Base-by-base conservation (phyloP, 805 yeast genomes). In the Candida endomychidarum region DNA sequence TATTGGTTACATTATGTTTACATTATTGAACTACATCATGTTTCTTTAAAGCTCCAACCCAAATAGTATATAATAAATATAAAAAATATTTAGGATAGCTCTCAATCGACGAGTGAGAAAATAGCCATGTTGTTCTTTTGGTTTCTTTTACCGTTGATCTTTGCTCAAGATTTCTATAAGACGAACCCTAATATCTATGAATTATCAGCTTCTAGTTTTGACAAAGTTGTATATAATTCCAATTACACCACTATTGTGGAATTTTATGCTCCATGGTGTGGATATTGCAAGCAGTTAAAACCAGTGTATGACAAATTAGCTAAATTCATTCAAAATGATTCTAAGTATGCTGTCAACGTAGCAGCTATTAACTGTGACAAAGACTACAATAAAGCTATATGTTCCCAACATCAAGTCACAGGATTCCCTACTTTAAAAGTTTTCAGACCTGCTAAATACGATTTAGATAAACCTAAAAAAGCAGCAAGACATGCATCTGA, bases 231-330 rank as follows among this genome's bases (percentile, higher is more conserved):
- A 3, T 70, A 79, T 30, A 60, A 70, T 16, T 72, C 95, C 2
- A 88, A 88, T 56, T 84, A 87, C 52, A 84, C 95, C 2, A 63
- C 96, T 1, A 64, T 89, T 14, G 89, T 88, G 16, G 89, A 89
- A 65, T 90, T 90, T 61, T 90, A 84, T 61, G 97, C 98, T 4
- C 96, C 97, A 26, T 90, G 98, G 98, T 91, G 99, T 68, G 96
- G 97, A 4, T 88, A 91, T 61, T 91, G 99, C 63, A 75, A 81
- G 52, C 74, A 79, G 42, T 66, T 91, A 37, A 77, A 80, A 43
- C 81, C 84, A 3, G 78, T 78, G 2, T 83, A 72, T 60, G 66
- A 70, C 35, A 81, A 81, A 54, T 78, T 82, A 10, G 95, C 86
- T 5, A 77, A 75, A 37, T 59, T 65, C 20, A 65, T 86, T 5